Percentiles rank a stretch among this genome's conserved stretches.
These are phyloP conservation scores for Peltaster fructicola DNA, from an alignment of 2,329 filamentous ascomycete species.

Conservation along the genomic window DNA sequence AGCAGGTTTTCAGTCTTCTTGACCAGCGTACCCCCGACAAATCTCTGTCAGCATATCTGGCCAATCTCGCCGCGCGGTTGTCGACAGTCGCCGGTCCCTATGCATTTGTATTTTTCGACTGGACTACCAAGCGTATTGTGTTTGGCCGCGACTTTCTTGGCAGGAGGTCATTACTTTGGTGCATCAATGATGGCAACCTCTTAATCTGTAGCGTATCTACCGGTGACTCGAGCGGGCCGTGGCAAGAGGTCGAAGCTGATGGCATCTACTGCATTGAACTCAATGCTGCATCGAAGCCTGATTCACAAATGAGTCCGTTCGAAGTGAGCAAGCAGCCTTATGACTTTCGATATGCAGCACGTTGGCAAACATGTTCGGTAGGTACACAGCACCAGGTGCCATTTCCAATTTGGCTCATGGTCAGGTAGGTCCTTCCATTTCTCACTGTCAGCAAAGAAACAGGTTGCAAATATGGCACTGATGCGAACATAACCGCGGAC, in stretches of 20 bases:
- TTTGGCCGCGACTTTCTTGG: conserved; percentile 81
- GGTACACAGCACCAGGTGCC: too few species aligned
- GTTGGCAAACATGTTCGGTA: too few species aligned
- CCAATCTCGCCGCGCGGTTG: conserved; percentile 4
- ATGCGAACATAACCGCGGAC: too few species aligned
- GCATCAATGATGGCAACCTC: conserved; percentile 33
- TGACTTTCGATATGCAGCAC: too few species aligned
- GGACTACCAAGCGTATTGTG: conserved; percentile 42
- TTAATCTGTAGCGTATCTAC: conserved; percentile 56
- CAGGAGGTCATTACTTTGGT: conserved; percentile 57
- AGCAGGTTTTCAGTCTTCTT: conserved; percentile 47
- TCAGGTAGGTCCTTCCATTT: conserved; percentile 18
- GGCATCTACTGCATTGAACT: conserved; percentile 58
- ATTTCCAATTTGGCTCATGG: conserved; percentile 13
- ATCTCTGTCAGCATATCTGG: neutral
- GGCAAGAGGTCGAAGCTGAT: conserved; percentile 70
- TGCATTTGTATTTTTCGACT: conserved; percentile 73
- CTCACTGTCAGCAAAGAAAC: conserved; percentile 13
- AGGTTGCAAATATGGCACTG: too few species aligned
- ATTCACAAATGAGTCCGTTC: too few species aligned
- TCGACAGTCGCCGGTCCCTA: conserved; percentile 47
- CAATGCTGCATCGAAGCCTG: neutral
- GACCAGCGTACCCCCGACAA: neutral
- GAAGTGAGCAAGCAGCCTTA: too few species aligned
- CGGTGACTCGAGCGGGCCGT: conserved; percentile 30